phyloP scores from a whole-genome alignment of 345 rosid species.

The Stellera chamaejasme region DNA sequence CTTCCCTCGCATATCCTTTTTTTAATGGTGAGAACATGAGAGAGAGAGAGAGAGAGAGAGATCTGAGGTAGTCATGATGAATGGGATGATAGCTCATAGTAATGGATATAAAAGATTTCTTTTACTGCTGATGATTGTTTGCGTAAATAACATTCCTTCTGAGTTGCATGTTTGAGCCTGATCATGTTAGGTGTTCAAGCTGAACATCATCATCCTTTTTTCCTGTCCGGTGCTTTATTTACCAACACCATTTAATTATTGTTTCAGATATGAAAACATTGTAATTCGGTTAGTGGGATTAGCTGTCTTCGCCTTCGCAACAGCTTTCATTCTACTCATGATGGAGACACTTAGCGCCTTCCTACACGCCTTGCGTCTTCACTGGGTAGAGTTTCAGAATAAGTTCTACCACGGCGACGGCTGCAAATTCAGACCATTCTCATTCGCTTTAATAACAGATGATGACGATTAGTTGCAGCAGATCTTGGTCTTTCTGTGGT shows the following conservation, averaged over 20 bases:
- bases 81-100: too few relatives aligned
- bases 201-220: too few relatives aligned
- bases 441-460: conserved; percentile 54
- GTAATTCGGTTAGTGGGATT: conserved; percentile 65
- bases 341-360: conserved; percentile 98
- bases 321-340: conserved; percentile 84
- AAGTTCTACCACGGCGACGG: conserved; percentile 96
- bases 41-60: too few relatives aligned
- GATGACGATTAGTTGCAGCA: conserved; percentile 47
- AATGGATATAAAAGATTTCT: too few relatives aligned
- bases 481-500: too few relatives aligned
- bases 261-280: conserved; percentile 69
- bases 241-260: not conserved
- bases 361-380: conserved; percentile 95
- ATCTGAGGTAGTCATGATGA: too few relatives aligned
- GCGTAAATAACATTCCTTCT: too few relatives aligned
- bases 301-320: conserved; percentile 88
- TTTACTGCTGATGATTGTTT: too few relatives aligned
- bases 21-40: too few relatives aligned
- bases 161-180: too few relatives aligned
- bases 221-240: not conserved
- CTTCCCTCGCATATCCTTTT: too few relatives aligned
- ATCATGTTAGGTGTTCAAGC: too few relatives aligned
- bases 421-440: conserved; percentile 86
- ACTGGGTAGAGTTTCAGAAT: conserved; percentile 90